Evolutionary conservation across 495 filamentous ascomycete species (phyloP), one percentile per base, ranked within the genome.

Genomic region (Xylaria sp.): DNA sequence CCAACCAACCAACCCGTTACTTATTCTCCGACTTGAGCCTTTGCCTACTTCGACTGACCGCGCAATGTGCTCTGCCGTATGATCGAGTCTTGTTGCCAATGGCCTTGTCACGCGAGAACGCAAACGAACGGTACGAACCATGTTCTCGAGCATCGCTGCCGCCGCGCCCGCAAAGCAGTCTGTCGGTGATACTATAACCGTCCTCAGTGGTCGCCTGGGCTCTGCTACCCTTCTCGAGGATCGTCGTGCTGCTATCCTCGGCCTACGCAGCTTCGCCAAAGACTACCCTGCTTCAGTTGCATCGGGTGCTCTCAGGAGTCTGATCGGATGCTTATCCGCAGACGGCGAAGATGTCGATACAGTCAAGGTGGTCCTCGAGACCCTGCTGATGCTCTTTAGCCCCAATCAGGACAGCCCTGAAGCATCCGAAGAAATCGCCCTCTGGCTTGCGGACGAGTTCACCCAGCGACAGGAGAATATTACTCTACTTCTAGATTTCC

Each of bases 381-480:
- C 96, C 61, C 83, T 99, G 75, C 84, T 98, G 81, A 93, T 94
- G 91, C 89, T 99, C 50, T 98, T 98, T 82, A 87, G 75, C 70
- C 85, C 86, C 24, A 86, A 88, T 73, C 80, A 83, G 61, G 81
- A 83, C 68, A 89, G 87, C 72, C 93, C 94, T 62, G 96, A 99
- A 86, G 94, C 96, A 52, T 97, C 94, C 17, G 97, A 98, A 69
- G 96, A 99, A 79, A 97, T 99, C 77, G 93, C 93, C 35, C 88
- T 98, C 7, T 98, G 95, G 95, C 87, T 99, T 67, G 95, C 96
- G 59, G 96, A 99, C 82, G 95, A 98, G 79, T 99, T 99, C 76
- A 98, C 97, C 40, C 94, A 97, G 87, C 92, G 94, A 73, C 95
- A 98, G 91, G 96, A 98, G 81, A 98, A 99, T 81, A 96, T 98